Conservation (phyloP, 116 monocot genomes). For the Cymodocea nodosa region DNA sequence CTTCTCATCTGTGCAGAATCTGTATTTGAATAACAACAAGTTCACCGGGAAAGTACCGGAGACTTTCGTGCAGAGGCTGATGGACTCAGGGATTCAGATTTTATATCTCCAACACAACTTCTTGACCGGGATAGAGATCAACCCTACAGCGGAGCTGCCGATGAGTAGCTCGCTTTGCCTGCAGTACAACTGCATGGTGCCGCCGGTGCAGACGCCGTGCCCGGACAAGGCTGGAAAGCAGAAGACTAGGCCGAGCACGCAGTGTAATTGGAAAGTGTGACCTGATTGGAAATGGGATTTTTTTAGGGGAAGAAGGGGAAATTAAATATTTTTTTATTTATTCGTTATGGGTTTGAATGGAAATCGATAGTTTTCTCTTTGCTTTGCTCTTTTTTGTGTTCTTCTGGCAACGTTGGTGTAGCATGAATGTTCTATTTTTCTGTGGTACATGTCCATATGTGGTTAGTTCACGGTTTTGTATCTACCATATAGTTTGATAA, state of each 20-base stretch:
- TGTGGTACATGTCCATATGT: too few relatives aligned
- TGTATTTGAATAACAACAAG: conserved; percentile 56
- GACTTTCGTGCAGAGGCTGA: conserved; percentile 32
- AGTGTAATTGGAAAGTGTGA: conserved; percentile 44
- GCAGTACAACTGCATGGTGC: conserved; percentile 90
- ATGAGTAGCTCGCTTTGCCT: conserved; percentile 42
- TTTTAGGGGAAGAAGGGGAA: too few relatives aligned
- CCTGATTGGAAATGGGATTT: too few relatives aligned
- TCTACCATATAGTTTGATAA: too few relatives aligned
- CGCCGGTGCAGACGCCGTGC: conserved; percentile 59
- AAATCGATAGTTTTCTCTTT: background rate
- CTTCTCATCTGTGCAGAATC: conserved; percentile 27
- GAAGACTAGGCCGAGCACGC: conserved; percentile 47
- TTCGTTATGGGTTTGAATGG: background rate
- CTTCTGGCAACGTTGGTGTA: too few relatives aligned
- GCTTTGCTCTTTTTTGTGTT: too few relatives aligned
- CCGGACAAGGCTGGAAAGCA: conserved; percentile 42
- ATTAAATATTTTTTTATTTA: background rate
- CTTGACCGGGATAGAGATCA: conserved; percentile 66
- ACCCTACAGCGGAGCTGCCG: conserved; percentile 49
- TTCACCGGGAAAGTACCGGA: conserved; percentile 47
- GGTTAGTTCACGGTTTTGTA: too few relatives aligned
- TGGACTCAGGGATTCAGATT: conserved; percentile 33
- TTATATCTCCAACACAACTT: conserved; percentile 86
- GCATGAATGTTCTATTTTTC: too few relatives aligned